Conservation (phyloP, 108 stramenopile genomes). For the Cyclotella baltica region DNA sequence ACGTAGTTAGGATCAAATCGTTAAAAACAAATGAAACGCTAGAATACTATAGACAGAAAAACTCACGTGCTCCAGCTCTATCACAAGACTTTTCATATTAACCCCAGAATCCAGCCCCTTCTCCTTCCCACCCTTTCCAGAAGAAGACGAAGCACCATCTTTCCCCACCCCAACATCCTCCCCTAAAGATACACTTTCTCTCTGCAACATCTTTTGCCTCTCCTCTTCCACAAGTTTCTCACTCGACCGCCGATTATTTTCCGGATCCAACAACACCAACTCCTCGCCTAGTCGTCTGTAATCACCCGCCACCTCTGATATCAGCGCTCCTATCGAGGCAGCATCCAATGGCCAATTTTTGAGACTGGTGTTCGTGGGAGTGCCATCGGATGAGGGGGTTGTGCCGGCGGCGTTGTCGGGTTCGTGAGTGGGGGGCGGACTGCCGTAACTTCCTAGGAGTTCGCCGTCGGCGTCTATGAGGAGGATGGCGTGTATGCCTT, state of each 20-base stretch:
- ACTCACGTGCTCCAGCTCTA: slow-evolving; percentile 56
- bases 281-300: slow-evolving; percentile 69
- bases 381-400: not conserved
- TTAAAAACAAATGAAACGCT: not conserved
- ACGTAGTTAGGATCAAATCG: no score
- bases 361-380: slow-evolving; percentile 20
- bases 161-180: slow-evolving; percentile 21
- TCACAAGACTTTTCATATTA: slow-evolving; percentile 58
- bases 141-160: slow-evolving; percentile 5
- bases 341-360: slow-evolving; percentile 43
- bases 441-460: slow-evolving; percentile 61
- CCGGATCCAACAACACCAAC: slow-evolving; percentile 56
- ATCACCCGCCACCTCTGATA: slow-evolving; percentile 80
- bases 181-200: not conserved
- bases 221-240: slow-evolving; percentile 14
- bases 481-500: slow-evolving; percentile 77
- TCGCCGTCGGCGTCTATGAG: slow-evolving; percentile 82
- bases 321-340: slow-evolving; percentile 68
- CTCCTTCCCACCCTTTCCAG: slow-evolving; percentile 29
- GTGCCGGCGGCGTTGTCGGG: slow-evolving; percentile 9
- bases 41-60: not conserved
- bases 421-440: slow-evolving; percentile 31
- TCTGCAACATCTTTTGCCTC: slow-evolving; percentile 1
- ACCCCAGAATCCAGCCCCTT: slow-evolving; percentile 37
- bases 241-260: slow-evolving; percentile 37